Percentiles rank a stretch among this genome's conserved stretches.
Evolutionary conservation across 2,329 filamentous ascomycete genomes (phyloP).

Genomic region (Apiospora malaysiana): DNA sequence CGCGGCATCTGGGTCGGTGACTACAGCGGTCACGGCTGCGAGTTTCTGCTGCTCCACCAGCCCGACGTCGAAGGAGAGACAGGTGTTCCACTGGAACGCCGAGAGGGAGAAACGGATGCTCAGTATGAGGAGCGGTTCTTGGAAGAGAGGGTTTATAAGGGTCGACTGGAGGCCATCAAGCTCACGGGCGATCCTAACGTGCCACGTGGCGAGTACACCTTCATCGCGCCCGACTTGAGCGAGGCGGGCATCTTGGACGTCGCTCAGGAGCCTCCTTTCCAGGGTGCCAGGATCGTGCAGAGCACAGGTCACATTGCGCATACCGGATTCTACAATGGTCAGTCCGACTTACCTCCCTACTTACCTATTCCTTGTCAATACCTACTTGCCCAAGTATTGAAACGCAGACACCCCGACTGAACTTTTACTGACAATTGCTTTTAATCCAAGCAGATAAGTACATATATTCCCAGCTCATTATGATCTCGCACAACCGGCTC

Average conservation of each 20-base stretch:
- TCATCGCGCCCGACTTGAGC: slow-evolving; percentile 80
- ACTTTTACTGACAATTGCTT: slow-evolving; percentile 17
- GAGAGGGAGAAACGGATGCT: slow-evolving; percentile 49
- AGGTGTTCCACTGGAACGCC: slow-evolving; percentile 46
- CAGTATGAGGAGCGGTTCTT: slow-evolving; percentile 52
- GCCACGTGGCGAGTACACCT: slow-evolving; percentile 83
- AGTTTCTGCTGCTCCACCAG: slow-evolving; percentile 85
- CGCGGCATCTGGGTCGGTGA: slow-evolving; percentile 93
- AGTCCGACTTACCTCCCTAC: slow-evolving; percentile 38
- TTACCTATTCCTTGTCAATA: too few relatives aligned
- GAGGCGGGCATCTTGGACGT: slow-evolving; percentile 66
- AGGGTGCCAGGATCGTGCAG: slow-evolving; percentile 74
- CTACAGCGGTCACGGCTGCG: slow-evolving; percentile 85
- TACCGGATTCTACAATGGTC: slow-evolving; percentile 74
- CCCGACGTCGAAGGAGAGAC: slow-evolving; percentile 62
- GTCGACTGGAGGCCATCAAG: slow-evolving; percentile 83
- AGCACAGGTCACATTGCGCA: slow-evolving; percentile 80
- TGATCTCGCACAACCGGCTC: slow-evolving; percentile 77
- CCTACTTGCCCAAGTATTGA: too few relatives aligned
- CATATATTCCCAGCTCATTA: slow-evolving; percentile 76
- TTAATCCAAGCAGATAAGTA: slow-evolving; percentile 65
- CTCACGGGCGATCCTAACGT: slow-evolving; percentile 91
- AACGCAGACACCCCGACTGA: too few relatives aligned
- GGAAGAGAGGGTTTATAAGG: slow-evolving; percentile 61
- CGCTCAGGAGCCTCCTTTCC: slow-evolving; percentile 71